These are phyloP conservation scores for Ceratobasidium theobromae DNA, from an alignment of 1,284 basidiomycete genomes.

Conservation along the genomic window DNA sequence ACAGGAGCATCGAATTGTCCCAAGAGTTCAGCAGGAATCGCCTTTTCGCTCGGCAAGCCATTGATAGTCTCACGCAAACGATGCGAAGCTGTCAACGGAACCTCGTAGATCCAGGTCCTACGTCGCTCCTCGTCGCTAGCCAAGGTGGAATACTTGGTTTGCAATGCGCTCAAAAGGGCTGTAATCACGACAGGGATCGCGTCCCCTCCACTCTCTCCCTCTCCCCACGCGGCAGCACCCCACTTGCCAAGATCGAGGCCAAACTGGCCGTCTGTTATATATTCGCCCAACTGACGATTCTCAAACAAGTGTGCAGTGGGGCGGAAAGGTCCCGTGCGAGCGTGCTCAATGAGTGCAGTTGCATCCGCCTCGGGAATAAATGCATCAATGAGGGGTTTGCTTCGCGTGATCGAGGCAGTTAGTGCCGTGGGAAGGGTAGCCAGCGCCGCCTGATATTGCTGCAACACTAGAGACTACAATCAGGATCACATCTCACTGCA, in stretches of 20 bases:
- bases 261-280: constrained; percentile 77
- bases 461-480: constrained; percentile 55
- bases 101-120: constrained; percentile 86
- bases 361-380: constrained; percentile 72
- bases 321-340: constrained; percentile 86
- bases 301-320: constrained; percentile 83
- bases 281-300: constrained; percentile 65
- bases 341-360: constrained; percentile 80
- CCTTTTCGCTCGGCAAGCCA: constrained; percentile 62
- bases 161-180: constrained; percentile 65
- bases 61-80: constrained; percentile 82
- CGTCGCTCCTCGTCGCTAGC: constrained; percentile 76
- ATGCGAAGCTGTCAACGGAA: constrained; percentile 67
- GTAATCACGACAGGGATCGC: constrained; percentile 72
- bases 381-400: constrained; percentile 2
- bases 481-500: constrained; percentile 25
- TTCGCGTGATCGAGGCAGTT: constrained; percentile 54
- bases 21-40: constrained; percentile 66
- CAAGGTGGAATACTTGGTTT: constrained; percentile 63
- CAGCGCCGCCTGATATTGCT: constrained; percentile 80
- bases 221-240: constrained; percentile 53
- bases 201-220: constrained; percentile 49
- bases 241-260: constrained; percentile 86
- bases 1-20: constrained; percentile 81
- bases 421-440: constrained; percentile 67